A percentile compares a stretch with the other conserved stretches of the same genome.
Evolutionary conservation across 768 basidiomycete genomes (phyloP).

Genomic region (Pisolithus microcarpus): DNA sequence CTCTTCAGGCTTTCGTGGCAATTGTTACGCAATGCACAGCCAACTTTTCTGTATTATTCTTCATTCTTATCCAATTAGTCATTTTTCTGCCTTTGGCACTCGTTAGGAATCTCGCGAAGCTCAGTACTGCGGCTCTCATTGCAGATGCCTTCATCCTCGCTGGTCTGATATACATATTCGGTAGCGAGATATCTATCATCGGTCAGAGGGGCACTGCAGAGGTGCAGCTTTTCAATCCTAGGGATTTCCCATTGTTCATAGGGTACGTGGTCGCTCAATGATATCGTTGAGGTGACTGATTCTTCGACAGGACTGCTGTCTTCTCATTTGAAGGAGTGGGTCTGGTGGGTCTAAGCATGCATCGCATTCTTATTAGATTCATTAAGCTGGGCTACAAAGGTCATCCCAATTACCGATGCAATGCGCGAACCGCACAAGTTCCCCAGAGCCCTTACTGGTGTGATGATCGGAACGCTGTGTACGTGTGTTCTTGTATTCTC

Average conservation of each 20-base stretch:
- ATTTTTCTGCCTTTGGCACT: constrained; percentile 88
- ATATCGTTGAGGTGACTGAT: constrained; percentile 1
- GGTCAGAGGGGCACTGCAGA: constrained; percentile 64
- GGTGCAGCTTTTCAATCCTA: constrained; percentile 79
- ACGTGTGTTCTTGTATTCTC: constrained; percentile 15
- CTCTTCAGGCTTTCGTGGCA: constrained; percentile 67
- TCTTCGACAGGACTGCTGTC: constrained; percentile 70
- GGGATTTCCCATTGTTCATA: constrained; percentile 86
- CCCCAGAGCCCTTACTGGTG: constrained; percentile 78
- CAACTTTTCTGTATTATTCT: constrained; percentile 62
- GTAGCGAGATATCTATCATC: constrained; percentile 74
- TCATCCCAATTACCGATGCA: constrained; percentile 95
- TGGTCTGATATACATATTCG: constrained; percentile 80
- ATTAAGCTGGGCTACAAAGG: constrained; percentile 28
- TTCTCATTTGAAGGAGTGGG: constrained; percentile 99
- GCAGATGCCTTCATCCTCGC: constrained; percentile 94
- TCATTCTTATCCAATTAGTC: constrained; percentile 77
- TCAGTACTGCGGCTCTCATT: constrained; percentile 84
- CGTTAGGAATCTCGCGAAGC: constrained; percentile 88
- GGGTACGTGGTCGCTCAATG: constrained; percentile 46
- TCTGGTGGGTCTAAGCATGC: constrained; percentile 43
- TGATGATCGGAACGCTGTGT: constrained; percentile 84
- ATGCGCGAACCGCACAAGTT: constrained; percentile 96
- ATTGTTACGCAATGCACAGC: constrained; percentile 72
- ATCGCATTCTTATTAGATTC: not conserved